phyloP scores from a whole-genome alignment of 768 basidiomycete genomes.

The Lyophyllum semitale region DNA sequence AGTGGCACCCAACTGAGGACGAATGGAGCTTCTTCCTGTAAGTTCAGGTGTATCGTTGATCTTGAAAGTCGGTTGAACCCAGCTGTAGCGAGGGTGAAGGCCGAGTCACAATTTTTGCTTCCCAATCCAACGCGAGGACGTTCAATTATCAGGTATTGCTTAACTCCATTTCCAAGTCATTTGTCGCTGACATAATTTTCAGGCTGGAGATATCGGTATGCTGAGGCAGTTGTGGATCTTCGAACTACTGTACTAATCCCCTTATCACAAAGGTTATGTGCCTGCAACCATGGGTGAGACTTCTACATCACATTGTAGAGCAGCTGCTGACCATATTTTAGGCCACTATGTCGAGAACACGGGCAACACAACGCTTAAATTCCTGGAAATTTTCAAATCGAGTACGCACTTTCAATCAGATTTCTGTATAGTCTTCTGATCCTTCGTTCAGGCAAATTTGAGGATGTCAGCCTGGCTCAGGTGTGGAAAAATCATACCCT shows the following conservation, averaged over 20 bases:
- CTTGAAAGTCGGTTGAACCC: background rate
- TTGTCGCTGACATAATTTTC: background rate
- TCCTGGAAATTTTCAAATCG: slow-evolving; percentile 50
- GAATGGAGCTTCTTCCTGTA: slow-evolving; percentile 67
- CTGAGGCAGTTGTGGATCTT: background rate
- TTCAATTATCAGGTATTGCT: slow-evolving; percentile 54
- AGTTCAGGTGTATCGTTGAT: slow-evolving; percentile 15
- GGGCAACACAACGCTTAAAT: slow-evolving; percentile 49
- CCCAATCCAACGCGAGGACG: slow-evolving; percentile 52
- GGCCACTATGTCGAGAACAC: slow-evolving; percentile 59
- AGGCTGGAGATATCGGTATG: slow-evolving; percentile 62
- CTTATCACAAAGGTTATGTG: slow-evolving; percentile 45
- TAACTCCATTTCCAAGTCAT: background rate
- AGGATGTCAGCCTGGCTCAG: slow-evolving; percentile 47
- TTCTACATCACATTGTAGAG: background rate
- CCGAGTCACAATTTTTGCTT: slow-evolving; percentile 60
- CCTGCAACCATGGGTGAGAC: slow-evolving; percentile 55
- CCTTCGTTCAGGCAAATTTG: slow-evolving; percentile 25
- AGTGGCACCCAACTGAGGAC: slow-evolving; percentile 75
- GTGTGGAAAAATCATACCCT: slow-evolving; percentile 22
- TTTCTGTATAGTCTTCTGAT: background rate
- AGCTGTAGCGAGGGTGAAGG: slow-evolving; percentile 48
- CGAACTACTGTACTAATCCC: slow-evolving; percentile 2
- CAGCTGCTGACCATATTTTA: slow-evolving; percentile 16
- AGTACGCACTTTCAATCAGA: slow-evolving; percentile 18